These are phyloP conservation scores for Tillandsia fasciculata DNA, from an alignment of 176 grass and related monocot genomes.

Conservation along the genomic window DNA sequence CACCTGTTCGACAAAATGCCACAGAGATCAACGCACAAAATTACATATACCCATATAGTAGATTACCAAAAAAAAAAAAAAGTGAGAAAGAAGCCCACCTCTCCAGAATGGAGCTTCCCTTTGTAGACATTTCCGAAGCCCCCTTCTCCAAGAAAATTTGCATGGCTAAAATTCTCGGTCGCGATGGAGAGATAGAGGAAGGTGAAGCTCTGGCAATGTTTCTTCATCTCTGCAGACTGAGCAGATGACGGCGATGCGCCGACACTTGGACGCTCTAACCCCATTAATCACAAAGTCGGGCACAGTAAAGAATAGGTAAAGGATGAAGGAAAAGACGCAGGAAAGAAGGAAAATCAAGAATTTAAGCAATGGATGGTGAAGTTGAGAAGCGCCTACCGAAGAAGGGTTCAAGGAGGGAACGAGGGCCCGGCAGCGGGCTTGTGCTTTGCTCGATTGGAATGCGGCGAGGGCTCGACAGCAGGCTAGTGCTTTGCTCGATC, in stretches of 20 bases:
- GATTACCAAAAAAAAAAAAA: neutral
- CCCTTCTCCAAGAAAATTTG: slow-evolving; percentile 77
- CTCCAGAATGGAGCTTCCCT: slow-evolving; percentile 49
- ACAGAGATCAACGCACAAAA: neutral
- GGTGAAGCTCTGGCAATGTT: slow-evolving; percentile 60
- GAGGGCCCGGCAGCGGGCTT: too few relatives aligned
- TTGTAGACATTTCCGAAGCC: slow-evolving; percentile 92
- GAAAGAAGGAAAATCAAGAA: too few relatives aligned
- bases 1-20: slow-evolving; percentile 28
- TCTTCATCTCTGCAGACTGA: slow-evolving; percentile 24
- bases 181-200: slow-evolving; percentile 72
- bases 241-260: neutral
- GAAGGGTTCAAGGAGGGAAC: too few relatives aligned
- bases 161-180: slow-evolving; percentile 62
- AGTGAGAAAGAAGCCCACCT: slow-evolving; percentile 29
- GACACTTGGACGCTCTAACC: slow-evolving; percentile 34
- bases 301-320: too few relatives aligned
- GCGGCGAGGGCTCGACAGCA: too few relatives aligned
- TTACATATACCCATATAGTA: neutral
- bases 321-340: too few relatives aligned
- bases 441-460: too few relatives aligned
- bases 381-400: too few relatives aligned
- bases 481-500: too few relatives aligned
- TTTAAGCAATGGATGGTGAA: too few relatives aligned
- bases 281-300: slow-evolving; percentile 2